These are phyloP conservation scores for Raphanus hybrid DNA, from an alignment of 441 rosid species.

Conservation along the genomic window DNA sequence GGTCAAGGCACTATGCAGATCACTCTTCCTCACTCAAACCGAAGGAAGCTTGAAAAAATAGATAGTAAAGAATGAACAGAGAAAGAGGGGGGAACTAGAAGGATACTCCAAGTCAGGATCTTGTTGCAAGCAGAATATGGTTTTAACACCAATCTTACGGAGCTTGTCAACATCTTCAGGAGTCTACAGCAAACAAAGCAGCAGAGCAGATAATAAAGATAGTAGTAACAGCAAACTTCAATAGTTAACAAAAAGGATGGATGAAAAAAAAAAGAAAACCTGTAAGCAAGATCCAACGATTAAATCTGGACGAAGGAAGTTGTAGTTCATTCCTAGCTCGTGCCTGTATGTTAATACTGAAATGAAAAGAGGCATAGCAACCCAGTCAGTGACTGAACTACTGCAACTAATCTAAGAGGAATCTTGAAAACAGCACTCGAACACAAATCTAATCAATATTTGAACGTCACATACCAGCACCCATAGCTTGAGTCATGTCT, in stretches of 20 bases:
- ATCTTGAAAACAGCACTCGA: not conserved
- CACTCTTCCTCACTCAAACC: conserved; percentile 11
- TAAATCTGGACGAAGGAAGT: conserved; percentile 83
- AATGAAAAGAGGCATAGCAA: conserved; percentile 30
- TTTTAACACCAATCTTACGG: conserved; percentile 82
- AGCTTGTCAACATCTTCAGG: conserved; percentile 91
- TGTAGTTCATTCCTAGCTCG: conserved; percentile 91
- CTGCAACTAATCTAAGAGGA: not conserved
- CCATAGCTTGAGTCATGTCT: conserved; percentile 98
- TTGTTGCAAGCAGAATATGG: conserved; percentile 93
- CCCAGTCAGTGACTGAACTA: not conserved
- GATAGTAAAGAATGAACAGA: not conserved
- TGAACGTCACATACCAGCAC: conserved; percentile 57
- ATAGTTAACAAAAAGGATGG: conserved; percentile 16
- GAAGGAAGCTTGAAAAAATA: not conserved
- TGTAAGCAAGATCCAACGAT: conserved; percentile 95
- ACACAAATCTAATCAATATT: not conserved
- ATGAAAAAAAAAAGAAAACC: conserved; percentile 47
- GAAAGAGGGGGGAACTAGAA: conserved; percentile 22
- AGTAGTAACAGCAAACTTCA: not conserved
- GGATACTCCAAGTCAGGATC: conserved; percentile 97
- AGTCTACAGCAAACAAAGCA: conserved; percentile 50
- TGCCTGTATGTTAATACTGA: conserved; percentile 94
- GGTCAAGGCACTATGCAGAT: conserved; percentile 48
- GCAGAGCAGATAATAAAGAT: conserved; percentile 18